Conservation (phyloP, 2,329 filamentous ascomycete species). For the Talaromyces amestolkiae region DNA sequence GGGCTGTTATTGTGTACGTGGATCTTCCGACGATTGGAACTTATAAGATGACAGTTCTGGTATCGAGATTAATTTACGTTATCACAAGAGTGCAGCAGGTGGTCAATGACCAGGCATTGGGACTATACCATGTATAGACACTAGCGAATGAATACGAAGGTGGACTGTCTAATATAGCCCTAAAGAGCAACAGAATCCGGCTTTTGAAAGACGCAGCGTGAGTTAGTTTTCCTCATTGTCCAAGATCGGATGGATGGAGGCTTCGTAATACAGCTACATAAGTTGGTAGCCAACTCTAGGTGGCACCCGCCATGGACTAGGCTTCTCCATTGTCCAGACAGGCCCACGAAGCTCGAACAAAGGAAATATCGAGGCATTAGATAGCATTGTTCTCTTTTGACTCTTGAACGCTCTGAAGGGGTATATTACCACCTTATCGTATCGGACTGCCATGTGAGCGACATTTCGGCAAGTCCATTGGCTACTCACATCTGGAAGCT, state of each 20-base stretch:
- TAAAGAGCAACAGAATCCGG: neutral
- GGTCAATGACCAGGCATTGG: neutral
- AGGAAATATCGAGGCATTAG: neutral
- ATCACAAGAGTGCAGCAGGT: neutral
- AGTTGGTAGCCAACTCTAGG: neutral
- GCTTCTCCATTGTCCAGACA: neutral
- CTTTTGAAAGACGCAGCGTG: no score
- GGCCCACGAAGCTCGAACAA: neutral
- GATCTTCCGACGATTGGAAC: no score
- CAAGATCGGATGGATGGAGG: no score
- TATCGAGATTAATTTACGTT: neutral
- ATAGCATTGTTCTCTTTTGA: neutral
- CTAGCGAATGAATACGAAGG: neutral
- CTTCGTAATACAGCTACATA: no score
- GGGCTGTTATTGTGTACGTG: no score
- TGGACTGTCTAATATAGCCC: neutral
- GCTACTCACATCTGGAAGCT: neutral
- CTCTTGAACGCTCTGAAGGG: neutral
- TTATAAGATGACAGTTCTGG: neutral
- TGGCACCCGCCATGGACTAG: neutral
- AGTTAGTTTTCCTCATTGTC: no score
- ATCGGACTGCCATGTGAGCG: neutral
- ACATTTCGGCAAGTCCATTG: neutral
- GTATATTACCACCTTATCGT: neutral
- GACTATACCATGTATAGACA: neutral